These are phyloP conservation scores for Podospora fimiseda DNA, from an alignment of 495 filamentous ascomycete species.

Conservation along the genomic window DNA sequence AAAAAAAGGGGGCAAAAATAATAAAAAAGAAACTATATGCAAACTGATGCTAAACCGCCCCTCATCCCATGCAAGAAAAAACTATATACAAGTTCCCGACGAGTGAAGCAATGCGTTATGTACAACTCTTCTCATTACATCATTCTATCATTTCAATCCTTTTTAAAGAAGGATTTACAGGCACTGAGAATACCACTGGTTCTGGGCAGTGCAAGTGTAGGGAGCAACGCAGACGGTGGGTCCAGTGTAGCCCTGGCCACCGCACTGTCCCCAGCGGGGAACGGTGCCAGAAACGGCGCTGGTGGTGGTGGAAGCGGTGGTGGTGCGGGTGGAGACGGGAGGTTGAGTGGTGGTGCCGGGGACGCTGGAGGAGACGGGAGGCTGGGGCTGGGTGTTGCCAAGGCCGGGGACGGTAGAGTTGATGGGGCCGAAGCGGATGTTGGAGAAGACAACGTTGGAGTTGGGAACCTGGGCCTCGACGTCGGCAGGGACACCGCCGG, in stretches of 20 bases:
- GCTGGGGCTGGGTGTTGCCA: slow-evolving; percentile 9
- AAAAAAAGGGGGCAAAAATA: background rate
- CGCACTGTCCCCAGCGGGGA: slow-evolving; percentile 36
- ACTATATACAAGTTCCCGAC: background rate
- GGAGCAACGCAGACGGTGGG: slow-evolving; percentile 36
- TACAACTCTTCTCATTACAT: background rate
- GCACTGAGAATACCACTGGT: slow-evolving; percentile 40
- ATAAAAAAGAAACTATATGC: background rate
- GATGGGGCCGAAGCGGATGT: slow-evolving; percentile 67
- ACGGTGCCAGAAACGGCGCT: slow-evolving; percentile 7
- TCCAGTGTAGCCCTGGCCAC: slow-evolving; percentile 40
- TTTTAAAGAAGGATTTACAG: slow-evolving; percentile 19
- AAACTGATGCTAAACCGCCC: background rate
- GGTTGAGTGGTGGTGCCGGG: slow-evolving; percentile 2
- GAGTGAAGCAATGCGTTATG: background rate
- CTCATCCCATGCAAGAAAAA: background rate
- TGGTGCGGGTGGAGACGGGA: slow-evolving; percentile 15
- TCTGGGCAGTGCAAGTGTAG: slow-evolving; percentile 23
- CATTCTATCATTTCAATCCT: background rate
- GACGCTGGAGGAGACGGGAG: slow-evolving; percentile 12
- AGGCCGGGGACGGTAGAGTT: slow-evolving; percentile 50
- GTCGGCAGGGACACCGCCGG: slow-evolving; percentile 53
- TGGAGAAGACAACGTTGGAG: slow-evolving; percentile 51
- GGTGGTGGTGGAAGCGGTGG: slow-evolving; percentile 8
- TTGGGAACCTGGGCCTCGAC: slow-evolving; percentile 51